A percentile compares a stretch with the other conserved stretches of the same genome.
Evolutionary conservation across 108 stramenopile genomes (phyloP).

Genomic region (Pseudonitzschia pungens): DNA sequence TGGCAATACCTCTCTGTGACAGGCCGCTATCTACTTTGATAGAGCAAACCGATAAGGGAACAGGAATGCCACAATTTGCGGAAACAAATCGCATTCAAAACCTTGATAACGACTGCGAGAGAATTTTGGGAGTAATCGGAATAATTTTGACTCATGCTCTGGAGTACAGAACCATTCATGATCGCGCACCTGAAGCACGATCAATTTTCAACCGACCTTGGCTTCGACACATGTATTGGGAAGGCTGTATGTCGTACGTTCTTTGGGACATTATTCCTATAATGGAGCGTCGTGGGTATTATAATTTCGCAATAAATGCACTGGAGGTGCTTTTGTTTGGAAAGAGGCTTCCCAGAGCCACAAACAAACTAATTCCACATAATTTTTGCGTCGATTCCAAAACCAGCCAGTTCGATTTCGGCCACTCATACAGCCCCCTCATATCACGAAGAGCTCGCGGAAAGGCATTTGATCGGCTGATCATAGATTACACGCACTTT

Average conservation of each 20-base stretch:
- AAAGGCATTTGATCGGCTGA: constrained; percentile 74
- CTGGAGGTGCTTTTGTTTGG: constrained; percentile 53
- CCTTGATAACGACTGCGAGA: constrained; percentile 58
- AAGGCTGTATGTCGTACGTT: constrained; percentile 66
- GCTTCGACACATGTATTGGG: constrained; percentile 81
- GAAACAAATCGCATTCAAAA: constrained; percentile 16
- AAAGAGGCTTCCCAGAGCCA: constrained; percentile 1
- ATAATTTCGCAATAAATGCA: constrained; percentile 46
- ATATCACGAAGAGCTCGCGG: constrained; percentile 72
- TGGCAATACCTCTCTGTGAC: constrained; percentile 15
- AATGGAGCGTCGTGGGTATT: constrained; percentile 60
- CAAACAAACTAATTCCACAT: background rate
- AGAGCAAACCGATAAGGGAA: background rate
- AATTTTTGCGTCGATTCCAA: background rate
- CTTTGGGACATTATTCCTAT: constrained; percentile 75
- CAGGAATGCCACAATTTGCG: background rate
- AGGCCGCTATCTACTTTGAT: constrained; percentile 13
- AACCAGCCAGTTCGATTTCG: background rate
- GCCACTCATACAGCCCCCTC: constrained; percentile 14
- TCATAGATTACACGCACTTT: constrained; percentile 68
- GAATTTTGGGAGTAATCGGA: constrained; percentile 48
- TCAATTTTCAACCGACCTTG: constrained; percentile 48
- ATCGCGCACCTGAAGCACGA: background rate
- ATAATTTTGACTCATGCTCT: constrained; percentile 52
- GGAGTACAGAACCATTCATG: constrained; percentile 20